Evolutionary conservation across 352 stramenopile genomes (phyloP).

Genomic region (Pythium folliculosum): DNA sequence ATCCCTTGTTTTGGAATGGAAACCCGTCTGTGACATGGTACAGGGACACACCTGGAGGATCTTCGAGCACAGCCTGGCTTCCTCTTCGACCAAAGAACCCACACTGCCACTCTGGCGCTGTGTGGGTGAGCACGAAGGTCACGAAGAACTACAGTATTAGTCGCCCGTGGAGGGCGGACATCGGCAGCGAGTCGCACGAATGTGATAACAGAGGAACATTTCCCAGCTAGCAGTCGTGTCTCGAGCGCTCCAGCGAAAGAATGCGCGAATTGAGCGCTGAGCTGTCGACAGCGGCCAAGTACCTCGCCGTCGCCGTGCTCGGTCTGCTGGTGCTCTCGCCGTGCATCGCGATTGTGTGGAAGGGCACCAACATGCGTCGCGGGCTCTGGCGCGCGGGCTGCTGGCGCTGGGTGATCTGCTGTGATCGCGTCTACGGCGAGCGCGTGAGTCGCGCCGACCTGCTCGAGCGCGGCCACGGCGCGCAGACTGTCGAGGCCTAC

Average conservation of each 20-base stretch:
- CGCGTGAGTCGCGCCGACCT: slow-evolving; percentile 47
- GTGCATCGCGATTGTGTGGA: slow-evolving; percentile 55
- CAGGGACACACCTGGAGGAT: background rate
- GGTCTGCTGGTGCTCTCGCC: slow-evolving; percentile 42
- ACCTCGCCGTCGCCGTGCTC: slow-evolving; percentile 47
- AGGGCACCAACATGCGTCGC: slow-evolving; percentile 37
- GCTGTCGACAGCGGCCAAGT: slow-evolving; percentile 23
- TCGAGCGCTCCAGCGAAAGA: background rate
- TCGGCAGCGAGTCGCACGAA: background rate
- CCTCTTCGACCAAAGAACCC: background rate
- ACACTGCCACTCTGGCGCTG: background rate
- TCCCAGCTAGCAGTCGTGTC: background rate
- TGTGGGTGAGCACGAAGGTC: background rate
- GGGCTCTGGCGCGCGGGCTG: slow-evolving; percentile 30
- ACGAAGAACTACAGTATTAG: background rate
- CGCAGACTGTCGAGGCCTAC: slow-evolving; percentile 56
- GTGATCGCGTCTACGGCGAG: slow-evolving; percentile 32
- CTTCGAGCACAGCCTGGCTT: background rate
- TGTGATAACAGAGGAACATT: background rate
- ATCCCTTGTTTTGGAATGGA: background rate
- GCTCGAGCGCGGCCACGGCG: slow-evolving; percentile 5
- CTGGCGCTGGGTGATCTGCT: slow-evolving; percentile 39
- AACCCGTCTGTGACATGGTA: background rate
- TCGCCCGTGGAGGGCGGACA: background rate
- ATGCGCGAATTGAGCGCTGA: background rate